Conservation (phyloP, 495 filamentous ascomycete genomes). For the Haplographium delicatum region DNA sequence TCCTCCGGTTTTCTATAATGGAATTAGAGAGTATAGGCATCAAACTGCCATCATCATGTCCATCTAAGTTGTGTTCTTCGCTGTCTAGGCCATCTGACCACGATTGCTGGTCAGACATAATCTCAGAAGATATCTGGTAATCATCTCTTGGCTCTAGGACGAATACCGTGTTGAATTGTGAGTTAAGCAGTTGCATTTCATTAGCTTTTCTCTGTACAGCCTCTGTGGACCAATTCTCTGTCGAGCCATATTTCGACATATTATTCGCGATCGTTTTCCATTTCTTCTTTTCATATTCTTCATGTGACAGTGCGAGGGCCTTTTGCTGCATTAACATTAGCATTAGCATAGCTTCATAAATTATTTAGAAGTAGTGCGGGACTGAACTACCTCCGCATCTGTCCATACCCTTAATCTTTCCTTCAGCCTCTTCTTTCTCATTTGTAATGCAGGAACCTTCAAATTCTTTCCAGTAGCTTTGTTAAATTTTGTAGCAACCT, state of each 20-base stretch:
- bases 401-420: constrained; percentile 19
- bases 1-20: constrained; percentile 11
- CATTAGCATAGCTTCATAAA: too few relatives aligned
- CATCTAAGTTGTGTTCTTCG: neutral
- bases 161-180: neutral
- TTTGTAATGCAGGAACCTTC: constrained; percentile 20
- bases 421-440: constrained; percentile 19
- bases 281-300: constrained; percentile 3
- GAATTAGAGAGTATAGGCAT: constrained; percentile 2
- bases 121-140: neutral
- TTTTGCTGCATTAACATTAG: neutral
- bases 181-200: constrained; percentile 8
- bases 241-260: constrained; percentile 15
- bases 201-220: constrained; percentile 9
- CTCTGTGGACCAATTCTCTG: constrained; percentile 12
- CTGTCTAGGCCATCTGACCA: constrained; percentile 9
- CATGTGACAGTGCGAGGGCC: constrained; percentile 1
- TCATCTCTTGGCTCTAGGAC: neutral
- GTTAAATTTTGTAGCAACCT: constrained; percentile 10
- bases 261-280: constrained; percentile 8
- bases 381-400: constrained; percentile 13
- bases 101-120: neutral
- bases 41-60: neutral
- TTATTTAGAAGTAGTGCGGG: neutral
- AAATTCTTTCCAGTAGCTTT: constrained; percentile 4